Conservation (phyloP, 176 grass and related monocot species). For the Chloris gayana region DNA sequence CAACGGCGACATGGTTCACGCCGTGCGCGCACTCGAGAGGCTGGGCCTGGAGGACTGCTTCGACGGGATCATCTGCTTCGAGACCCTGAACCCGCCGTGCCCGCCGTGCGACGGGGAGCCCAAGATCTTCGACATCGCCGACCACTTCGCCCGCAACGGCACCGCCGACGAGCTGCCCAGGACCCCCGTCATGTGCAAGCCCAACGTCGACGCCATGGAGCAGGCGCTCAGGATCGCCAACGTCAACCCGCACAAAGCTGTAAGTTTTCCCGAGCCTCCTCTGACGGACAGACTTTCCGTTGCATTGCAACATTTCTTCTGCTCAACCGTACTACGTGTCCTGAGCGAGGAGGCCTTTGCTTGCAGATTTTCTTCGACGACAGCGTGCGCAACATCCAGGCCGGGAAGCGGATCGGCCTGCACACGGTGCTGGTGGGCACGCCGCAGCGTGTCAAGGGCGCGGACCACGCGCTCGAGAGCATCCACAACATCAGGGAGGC, state of each 20-base stretch:
- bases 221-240: slow-evolving; percentile 74
- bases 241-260: slow-evolving; percentile 78
- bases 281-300: neutral
- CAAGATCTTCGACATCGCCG: slow-evolving; percentile 76
- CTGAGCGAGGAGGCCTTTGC: neutral
- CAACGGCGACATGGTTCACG: slow-evolving; percentile 77
- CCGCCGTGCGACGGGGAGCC: slow-evolving; percentile 21
- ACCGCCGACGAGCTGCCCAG: slow-evolving; percentile 58
- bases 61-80: slow-evolving; percentile 97
- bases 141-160: slow-evolving; percentile 51
- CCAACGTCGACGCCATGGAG: slow-evolving; percentile 81
- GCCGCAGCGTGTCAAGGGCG: slow-evolving; percentile 67
- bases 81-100: slow-evolving; percentile 85
- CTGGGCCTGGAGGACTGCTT: slow-evolving; percentile 96
- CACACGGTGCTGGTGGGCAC: slow-evolving; percentile 94
- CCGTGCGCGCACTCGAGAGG: slow-evolving; percentile 64
- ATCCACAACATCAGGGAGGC: slow-evolving; percentile 92
- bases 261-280: slow-evolving; percentile 38
- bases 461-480: slow-evolving; percentile 91
- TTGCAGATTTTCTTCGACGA: slow-evolving; percentile 98
- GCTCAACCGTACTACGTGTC: neutral
- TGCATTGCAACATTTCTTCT: neutral
- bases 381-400: slow-evolving; percentile 84
- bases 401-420: slow-evolving; percentile 82
- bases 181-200: slow-evolving; percentile 90